These are phyloP conservation scores for Salicornia ramosissima DNA, from an alignment of 148 eudicot species.

Conservation along the genomic window DNA sequence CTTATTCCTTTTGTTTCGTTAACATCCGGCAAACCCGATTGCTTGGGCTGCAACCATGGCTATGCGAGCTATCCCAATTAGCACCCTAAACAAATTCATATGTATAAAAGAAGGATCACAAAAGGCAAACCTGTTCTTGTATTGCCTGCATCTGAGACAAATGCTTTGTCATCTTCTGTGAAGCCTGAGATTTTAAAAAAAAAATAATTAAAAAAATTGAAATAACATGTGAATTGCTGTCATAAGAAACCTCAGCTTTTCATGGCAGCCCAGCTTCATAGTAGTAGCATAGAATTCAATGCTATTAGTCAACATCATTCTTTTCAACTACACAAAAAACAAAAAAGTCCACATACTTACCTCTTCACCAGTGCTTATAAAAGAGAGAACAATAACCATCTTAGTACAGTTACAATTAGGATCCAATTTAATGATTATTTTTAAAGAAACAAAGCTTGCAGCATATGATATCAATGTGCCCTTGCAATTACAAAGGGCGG, in stretches of 20 bases:
- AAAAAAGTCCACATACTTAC: conserved; percentile 2
- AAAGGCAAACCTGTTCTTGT: conserved; percentile 74
- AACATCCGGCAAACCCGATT: too few species aligned
- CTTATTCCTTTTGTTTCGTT: too few species aligned
- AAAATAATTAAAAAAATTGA: background rate
- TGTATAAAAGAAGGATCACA: too few species aligned
- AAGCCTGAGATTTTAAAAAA: conserved; percentile 63
- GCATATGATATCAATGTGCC: too few species aligned
- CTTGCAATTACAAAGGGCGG: too few species aligned
- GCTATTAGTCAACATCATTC: background rate
- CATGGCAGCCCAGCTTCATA: background rate
- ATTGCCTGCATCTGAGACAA: conserved; percentile 60
- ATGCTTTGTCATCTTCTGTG: conserved; percentile 71
- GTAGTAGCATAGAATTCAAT: background rate
- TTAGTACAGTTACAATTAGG: background rate
- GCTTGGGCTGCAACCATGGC: too few species aligned
- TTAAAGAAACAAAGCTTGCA: background rate
- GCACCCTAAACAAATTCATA: too few species aligned
- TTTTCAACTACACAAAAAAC: background rate
- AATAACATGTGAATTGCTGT: conserved; percentile 12
- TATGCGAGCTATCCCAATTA: too few species aligned
- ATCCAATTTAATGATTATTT: background rate
- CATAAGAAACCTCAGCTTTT: conserved; percentile 8
- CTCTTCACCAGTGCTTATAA: background rate
- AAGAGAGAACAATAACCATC: background rate